A percentile compares a stretch with the other conserved stretches of the same genome.
These are phyloP conservation scores for Diaporthe eres DNA, from an alignment of 2,329 filamentous ascomycete genomes.

Conservation along the genomic window DNA sequence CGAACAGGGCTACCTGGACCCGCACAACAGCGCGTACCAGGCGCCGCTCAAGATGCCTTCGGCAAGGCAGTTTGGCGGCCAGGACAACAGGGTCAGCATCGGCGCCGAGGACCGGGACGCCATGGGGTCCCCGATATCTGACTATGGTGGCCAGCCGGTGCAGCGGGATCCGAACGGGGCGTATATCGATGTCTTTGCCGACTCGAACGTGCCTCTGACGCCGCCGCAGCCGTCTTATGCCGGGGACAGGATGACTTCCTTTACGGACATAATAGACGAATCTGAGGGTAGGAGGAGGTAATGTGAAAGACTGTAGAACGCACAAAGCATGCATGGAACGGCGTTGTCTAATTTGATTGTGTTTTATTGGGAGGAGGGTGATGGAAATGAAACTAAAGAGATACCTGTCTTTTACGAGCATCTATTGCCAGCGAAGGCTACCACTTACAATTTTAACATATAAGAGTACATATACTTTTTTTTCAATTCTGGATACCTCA, in stretches of 20 bases:
- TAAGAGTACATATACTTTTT: conserved; percentile 28
- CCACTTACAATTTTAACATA: conserved; percentile 28
- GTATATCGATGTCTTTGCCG: conserved; percentile 68
- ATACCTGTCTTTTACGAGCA: conserved; percentile 34
- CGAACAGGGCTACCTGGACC: conserved; percentile 38
- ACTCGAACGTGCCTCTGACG: conserved; percentile 58
- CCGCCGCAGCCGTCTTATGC: conserved; percentile 25
- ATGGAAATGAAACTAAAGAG: conserved; percentile 14
- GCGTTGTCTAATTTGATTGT: conserved; percentile 21
- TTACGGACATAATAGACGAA: conserved; percentile 67
- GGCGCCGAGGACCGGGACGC: conserved; percentile 23
- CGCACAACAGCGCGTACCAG: conserved; percentile 35
- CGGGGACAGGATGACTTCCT: conserved; percentile 59
- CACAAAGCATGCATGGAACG: conserved; percentile 22
- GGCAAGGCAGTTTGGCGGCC: conserved; percentile 36
- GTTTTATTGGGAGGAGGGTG: background rate
- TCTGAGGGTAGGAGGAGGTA: conserved; percentile 49
- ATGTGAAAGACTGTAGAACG: conserved; percentile 8
- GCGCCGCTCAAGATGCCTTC: conserved; percentile 40
- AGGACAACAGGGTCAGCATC: conserved; percentile 43
- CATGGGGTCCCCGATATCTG: conserved; percentile 34
- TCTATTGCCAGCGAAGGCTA: conserved; percentile 16
- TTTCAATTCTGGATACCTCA: background rate
- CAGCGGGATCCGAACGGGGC: conserved; percentile 61
- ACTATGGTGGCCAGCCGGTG: conserved; percentile 52